phyloP scores from a whole-genome alignment of 2,329 filamentous ascomycete genomes.

The Diaporthe vaccinii region DNA sequence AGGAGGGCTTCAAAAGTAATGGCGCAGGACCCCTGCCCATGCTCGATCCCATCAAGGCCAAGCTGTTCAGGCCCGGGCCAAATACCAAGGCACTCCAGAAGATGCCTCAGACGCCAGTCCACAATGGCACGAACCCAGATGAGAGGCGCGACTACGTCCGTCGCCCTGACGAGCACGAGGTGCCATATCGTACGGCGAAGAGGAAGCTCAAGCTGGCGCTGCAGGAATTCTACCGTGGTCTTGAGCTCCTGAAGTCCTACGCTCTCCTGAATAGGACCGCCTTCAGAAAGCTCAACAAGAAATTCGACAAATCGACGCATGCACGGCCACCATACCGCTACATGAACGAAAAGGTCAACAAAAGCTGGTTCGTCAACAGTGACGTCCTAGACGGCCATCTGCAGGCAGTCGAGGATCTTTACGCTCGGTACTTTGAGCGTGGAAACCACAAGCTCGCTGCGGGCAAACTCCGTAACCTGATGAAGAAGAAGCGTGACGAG shows the following conservation, averaged over 20 bases:
- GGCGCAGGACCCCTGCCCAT: conserved; percentile 53
- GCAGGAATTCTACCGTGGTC: conserved; percentile 91
- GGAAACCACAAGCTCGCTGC: conserved; percentile 94
- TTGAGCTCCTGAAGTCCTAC: conserved; percentile 94
- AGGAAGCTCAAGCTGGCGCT: conserved; percentile 91
- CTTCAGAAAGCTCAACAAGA: conserved; percentile 98
- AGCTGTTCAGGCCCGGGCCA: conserved; percentile 68
- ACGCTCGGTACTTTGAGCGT: conserved; percentile 92
- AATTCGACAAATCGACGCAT: conserved; percentile 93
- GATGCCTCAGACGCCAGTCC: conserved; percentile 66
- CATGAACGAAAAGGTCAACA: conserved; percentile 92
- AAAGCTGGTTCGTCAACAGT: conserved; percentile 91
- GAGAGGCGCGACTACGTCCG: conserved; percentile 64
- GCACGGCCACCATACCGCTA: conserved; percentile 83
- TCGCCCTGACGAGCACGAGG: conserved; percentile 67
- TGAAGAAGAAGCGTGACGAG: conserved; percentile 68
- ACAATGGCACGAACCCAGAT: conserved; percentile 50
- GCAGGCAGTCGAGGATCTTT: conserved; percentile 87
- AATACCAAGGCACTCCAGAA: conserved; percentile 71
- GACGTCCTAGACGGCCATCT: conserved; percentile 87
- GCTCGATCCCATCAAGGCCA: conserved; percentile 66
- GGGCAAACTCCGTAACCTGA: conserved; percentile 84
- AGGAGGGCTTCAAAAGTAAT: conserved; percentile 45
- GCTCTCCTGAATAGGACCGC: conserved; percentile 91
- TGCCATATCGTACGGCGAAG: conserved; percentile 90